Evolutionary conservation across 2,329 filamentous ascomycete genomes (phyloP), one percentile per base, ranked within the genome.

Genomic region (Calonectria pseudoturangicola): DNA sequence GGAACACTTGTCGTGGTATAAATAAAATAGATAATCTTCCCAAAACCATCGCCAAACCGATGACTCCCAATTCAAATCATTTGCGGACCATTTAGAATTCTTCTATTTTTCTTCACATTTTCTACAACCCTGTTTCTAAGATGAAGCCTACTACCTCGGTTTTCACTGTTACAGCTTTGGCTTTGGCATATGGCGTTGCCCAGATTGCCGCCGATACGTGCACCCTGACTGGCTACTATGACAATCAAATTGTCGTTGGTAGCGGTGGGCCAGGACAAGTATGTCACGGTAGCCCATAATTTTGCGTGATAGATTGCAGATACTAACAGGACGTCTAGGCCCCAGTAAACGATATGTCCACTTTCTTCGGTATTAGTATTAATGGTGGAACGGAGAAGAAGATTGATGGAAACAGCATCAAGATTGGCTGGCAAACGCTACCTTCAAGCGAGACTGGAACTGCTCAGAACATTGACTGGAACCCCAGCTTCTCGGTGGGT

Each of bases 391-490:
- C 28, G 12, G 51, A 39, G 30, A 58, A 58, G 12, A 58, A 7
- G 12, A 58, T 58, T 18, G 18, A 25, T 39, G 51, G 33, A 58
- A 58, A 58, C 33, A 58, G 51, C 51, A 58, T 58, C 33, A 39
- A 58, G n/a, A 58, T 15, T 39, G 51, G 51, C 30, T 58, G 51
- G 51, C 51, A 58, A 13, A 58, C 54, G 0, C 39, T 41, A 2
- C 33, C 54, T 9, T 41, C 33, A 9, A 41, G n/a, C 8, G 21
- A n/a, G 6, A 41, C 54, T 1, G 54, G 54, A 1, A 58, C 54
- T 41, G 33, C 54, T 39, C 54, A 41, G 21, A 58, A 58, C 54
- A 41, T 58, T 58, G 54, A 58, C 30, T 58, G 54, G 54, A 21
- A 41, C 5, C 54, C 33, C 4, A 58, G 33, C 33, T 58, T 58